Percentiles rank a stretch among this genome's conserved stretches.
Conservation (phyloP, 140 eudicot genomes). For the Senecio squalidus region DNA sequence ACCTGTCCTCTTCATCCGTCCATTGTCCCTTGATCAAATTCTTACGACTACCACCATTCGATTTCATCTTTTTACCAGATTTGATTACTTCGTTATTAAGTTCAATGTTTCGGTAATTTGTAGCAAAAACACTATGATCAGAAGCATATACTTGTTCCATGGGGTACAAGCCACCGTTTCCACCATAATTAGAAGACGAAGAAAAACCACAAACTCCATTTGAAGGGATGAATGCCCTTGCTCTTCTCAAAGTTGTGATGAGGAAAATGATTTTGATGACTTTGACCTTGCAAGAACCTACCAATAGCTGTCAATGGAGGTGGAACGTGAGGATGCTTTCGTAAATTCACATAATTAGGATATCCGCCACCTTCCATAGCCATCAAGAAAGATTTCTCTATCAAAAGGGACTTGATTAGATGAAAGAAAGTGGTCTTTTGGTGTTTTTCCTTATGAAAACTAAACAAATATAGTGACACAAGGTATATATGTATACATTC, state of each 20-base stretch:
- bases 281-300: conserved; percentile 53
- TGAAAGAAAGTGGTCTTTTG: conserved; percentile 9
- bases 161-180: conserved; percentile 4
- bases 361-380: conserved; percentile 44
- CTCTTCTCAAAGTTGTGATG: conserved; percentile 20
- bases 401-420: conserved; percentile 22
- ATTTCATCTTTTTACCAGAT: conserved; percentile 16
- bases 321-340: conserved; percentile 26
- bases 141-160: conserved; percentile 13
- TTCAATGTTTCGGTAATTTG: conserved; percentile 16
- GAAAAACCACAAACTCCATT: conserved; percentile 24
- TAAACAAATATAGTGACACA: conserved; percentile 12
- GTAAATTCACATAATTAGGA: conserved; percentile 28
- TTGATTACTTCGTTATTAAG: conserved; percentile 19
- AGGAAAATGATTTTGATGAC: conserved; percentile 22
- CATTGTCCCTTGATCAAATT: conserved; percentile 55
- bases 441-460: conserved; percentile 14
- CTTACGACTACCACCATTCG: conserved; percentile 14
- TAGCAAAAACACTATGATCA: conserved; percentile 12
- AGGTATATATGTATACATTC: conserved; percentile 14
- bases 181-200: conserved; percentile 7
- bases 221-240: conserved; percentile 17
- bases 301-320: conserved; percentile 59
- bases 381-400: conserved; percentile 17
- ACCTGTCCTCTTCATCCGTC: conserved; percentile 69